These are phyloP conservation scores for Torulaspora maleeae DNA, from an alignment of 805 yeast genomes.

Conservation along the genomic window DNA sequence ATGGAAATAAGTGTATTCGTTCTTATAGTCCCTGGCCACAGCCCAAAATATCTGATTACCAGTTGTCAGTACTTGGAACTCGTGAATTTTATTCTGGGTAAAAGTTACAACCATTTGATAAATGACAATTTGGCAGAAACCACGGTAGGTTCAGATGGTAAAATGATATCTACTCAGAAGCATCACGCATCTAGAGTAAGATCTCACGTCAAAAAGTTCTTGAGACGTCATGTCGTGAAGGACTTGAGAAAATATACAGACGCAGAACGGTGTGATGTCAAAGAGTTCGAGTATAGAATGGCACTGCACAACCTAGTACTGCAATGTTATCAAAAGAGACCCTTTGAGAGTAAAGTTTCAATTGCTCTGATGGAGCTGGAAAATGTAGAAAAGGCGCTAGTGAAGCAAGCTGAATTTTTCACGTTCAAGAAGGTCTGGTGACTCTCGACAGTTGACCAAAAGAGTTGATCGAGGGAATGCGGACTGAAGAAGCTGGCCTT, in stretches of 20 bases:
- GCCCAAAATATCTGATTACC: constrained; percentile 17
- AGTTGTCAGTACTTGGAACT: constrained; percentile 21
- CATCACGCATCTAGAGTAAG: constrained; percentile 21
- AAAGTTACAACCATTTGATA: constrained; percentile 14
- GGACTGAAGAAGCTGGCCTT: background rate
- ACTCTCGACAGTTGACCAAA: background rate
- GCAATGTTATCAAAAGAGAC: constrained; percentile 11
- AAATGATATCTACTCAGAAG: constrained; percentile 20
- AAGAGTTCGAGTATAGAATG: constrained; percentile 10
- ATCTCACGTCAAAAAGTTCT: constrained; percentile 20
- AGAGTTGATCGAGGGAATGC: background rate
- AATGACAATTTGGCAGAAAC: constrained; percentile 20
- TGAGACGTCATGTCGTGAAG: constrained; percentile 20
- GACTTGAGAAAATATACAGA: constrained; percentile 14
- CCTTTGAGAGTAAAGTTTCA: constrained; percentile 14
- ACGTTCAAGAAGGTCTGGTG: constrained; percentile 12
- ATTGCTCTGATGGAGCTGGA: constrained; percentile 15
- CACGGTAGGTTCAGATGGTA: constrained; percentile 22
- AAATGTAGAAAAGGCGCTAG: constrained; percentile 11
- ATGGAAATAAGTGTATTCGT: constrained; percentile 15
- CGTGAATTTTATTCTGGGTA: constrained; percentile 19
- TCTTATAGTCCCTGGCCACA: constrained; percentile 11
- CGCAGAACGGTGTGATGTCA: constrained; percentile 12
- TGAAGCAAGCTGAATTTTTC: constrained; percentile 15
- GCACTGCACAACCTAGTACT: constrained; percentile 12